Conservation (phyloP, 305 asterid species). For the Stenogyne calaminthoides region DNA sequence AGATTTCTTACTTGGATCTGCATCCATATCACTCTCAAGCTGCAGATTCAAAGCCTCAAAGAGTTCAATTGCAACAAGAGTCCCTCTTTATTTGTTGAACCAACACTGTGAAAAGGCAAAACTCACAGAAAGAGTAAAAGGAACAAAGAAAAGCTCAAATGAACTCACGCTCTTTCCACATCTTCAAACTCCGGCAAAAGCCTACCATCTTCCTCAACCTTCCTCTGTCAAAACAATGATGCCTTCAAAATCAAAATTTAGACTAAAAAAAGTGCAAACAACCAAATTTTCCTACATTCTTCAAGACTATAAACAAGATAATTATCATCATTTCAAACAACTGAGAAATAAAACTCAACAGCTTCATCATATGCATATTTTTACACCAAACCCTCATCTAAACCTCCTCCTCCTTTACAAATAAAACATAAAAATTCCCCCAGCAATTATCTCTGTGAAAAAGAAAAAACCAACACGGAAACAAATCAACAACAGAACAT, state of each 20-base stretch:
- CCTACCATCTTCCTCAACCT: slow-evolving; percentile 70
- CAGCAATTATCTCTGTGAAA: no score
- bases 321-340: not conserved
- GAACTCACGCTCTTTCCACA: slow-evolving; percentile 78
- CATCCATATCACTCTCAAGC: slow-evolving; percentile 77
- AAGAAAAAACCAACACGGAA: not conserved
- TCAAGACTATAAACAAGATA: slow-evolving; percentile 17
- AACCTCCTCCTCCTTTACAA: not conserved
- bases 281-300: not conserved
- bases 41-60: slow-evolving; percentile 71
- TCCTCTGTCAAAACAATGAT: slow-evolving; percentile 56
- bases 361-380: not conserved
- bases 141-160: not conserved
- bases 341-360: not conserved
- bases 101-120: not conserved
- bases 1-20: slow-evolving; percentile 64
- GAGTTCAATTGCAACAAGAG: slow-evolving; percentile 67
- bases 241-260: slow-evolving; percentile 4
- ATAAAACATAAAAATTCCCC: not conserved
- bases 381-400: not conserved
- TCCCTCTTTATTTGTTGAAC: not conserved
- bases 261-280: not conserved
- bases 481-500: not conserved
- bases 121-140: not conserved
- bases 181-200: slow-evolving; percentile 86